Evolutionary conservation across 1,139 yeast species (phyloP).

Genomic region (Nakaseomyces uthaithaninus): DNA sequence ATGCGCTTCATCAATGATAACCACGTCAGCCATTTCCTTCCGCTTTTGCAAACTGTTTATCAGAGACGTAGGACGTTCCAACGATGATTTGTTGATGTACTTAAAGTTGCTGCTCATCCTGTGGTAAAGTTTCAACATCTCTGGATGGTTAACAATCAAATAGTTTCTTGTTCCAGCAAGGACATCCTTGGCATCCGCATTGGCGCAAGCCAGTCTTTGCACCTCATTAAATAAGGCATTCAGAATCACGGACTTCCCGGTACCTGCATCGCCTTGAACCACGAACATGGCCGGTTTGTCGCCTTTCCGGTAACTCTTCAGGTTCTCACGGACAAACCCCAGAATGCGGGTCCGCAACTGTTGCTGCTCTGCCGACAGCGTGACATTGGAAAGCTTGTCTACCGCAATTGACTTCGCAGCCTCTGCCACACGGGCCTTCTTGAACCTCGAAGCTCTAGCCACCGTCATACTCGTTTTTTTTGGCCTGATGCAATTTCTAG

Average conservation of each 20-base stretch:
- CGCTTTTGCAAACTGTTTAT: conserved; percentile 31
- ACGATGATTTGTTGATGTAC: conserved; percentile 31
- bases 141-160: conserved; percentile 39
- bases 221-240: conserved; percentile 65
- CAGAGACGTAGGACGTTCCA: conserved; percentile 38
- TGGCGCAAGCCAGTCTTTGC: conserved; percentile 25
- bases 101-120: conserved; percentile 33
- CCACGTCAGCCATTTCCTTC: conserved; percentile 28
- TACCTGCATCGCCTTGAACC: conserved; percentile 46
- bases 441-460: conserved; percentile 8
- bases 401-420: conserved; percentile 24
- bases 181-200: conserved; percentile 13
- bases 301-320: conserved; percentile 16
- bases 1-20: conserved; percentile 39
- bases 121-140: conserved; percentile 37
- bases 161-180: conserved; percentile 30
- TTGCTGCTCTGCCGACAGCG: conserved; percentile 33
- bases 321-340: conserved; percentile 24
- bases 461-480: conserved; percentile 1
- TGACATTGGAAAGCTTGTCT: conserved; percentile 31
- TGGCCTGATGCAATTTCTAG: neutral
- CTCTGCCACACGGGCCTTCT: conserved; percentile 8
- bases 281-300: conserved; percentile 32
- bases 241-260: conserved; percentile 57
- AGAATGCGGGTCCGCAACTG: conserved; percentile 27